Evolutionary conservation across 768 basidiomycete genomes (phyloP).

Genomic region (Mycena pura): DNA sequence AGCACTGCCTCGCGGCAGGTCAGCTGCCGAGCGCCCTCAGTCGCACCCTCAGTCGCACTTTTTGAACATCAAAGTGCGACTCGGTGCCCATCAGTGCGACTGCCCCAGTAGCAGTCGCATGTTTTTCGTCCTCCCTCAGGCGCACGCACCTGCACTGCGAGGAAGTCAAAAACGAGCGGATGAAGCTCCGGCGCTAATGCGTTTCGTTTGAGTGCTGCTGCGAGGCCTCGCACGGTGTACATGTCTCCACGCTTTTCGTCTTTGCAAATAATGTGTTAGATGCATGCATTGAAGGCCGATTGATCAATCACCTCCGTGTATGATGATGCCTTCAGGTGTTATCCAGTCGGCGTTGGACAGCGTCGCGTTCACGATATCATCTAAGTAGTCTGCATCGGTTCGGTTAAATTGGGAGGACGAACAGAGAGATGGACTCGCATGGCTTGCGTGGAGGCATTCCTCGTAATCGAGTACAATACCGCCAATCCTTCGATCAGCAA

Average conservation of each 20-base stretch:
- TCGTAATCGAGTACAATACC: neutral
- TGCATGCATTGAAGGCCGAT: neutral
- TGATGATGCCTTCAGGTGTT: neutral
- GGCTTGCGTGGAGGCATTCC: neutral
- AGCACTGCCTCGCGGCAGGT: too few species aligned
- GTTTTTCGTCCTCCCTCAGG: too few species aligned
- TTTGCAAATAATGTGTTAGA: too few species aligned
- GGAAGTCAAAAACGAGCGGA: neutral
- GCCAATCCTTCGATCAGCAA: neutral
- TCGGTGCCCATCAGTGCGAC: too few species aligned
- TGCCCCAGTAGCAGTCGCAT: too few species aligned
- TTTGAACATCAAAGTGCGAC: too few species aligned
- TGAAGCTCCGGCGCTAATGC: neutral
- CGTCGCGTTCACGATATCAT: neutral
- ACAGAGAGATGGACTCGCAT: neutral
- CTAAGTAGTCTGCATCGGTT: neutral
- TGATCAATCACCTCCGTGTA: neutral
- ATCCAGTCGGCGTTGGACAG: neutral
- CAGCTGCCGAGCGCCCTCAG: too few species aligned
- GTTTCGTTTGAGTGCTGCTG: neutral
- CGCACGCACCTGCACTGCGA: constrained; percentile 1
- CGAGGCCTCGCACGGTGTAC: neutral
- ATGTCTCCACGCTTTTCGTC: neutral
- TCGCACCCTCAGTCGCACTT: too few species aligned
- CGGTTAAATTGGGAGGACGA: neutral